These are phyloP conservation scores for Talaromyces sp. DNA, from an alignment of 2,329 filamentous ascomycete genomes.

Conservation along the genomic window DNA sequence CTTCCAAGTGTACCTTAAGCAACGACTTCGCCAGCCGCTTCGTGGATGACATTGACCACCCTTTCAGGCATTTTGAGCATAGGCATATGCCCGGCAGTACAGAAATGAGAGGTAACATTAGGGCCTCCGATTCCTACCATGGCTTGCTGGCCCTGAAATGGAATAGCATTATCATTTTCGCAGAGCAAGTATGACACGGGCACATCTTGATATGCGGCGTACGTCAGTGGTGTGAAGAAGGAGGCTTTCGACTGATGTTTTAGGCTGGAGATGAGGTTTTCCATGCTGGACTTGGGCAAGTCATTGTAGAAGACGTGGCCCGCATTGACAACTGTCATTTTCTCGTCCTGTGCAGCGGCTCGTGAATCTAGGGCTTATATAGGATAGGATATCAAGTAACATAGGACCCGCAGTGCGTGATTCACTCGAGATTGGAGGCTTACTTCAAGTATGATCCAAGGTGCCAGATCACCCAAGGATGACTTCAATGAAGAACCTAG, in stretches of 20 bases:
- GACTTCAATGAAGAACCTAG: not conserved
- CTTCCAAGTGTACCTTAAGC: not conserved
- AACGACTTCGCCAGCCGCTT: not conserved
- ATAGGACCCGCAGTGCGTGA: too few relatives aligned
- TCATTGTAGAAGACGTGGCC: not conserved
- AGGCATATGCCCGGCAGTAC: not conserved
- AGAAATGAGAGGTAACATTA: not conserved
- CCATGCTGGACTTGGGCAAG: not conserved
- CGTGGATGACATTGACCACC: not conserved
- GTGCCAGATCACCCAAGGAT: not conserved
- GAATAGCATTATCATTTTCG: not conserved
- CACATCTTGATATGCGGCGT: not conserved
- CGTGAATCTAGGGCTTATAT: not conserved
- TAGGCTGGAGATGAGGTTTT: not conserved
- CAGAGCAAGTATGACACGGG: not conserved
- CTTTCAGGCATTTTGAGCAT: not conserved
- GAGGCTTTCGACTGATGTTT: not conserved
- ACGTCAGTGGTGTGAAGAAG: not conserved
- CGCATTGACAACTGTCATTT: not conserved
- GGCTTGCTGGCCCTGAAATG: not conserved
- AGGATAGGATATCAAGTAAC: too few relatives aligned
- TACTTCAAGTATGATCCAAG: not conserved
- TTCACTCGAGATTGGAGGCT: not conserved
- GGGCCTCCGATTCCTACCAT: not conserved
- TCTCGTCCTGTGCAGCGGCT: not conserved